phyloP scores from a whole-genome alignment of 208 protist species.

The Wallacemonas sp. region DNA sequence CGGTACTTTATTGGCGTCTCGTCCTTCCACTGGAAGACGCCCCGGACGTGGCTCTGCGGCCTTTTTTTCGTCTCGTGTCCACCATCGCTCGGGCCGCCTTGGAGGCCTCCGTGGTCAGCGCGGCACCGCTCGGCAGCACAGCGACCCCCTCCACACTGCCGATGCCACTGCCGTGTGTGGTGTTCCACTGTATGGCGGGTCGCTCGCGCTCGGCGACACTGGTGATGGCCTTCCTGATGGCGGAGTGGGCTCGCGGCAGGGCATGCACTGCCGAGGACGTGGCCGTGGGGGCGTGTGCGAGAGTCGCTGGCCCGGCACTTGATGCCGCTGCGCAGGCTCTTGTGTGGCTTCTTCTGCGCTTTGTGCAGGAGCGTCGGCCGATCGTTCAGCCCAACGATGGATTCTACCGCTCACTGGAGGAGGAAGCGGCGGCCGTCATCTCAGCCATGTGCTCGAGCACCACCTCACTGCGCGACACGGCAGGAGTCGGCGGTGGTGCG shows the following conservation, averaged over 20 bases:
- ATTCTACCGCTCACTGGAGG: slow-evolving; percentile 16
- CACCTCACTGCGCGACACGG: background rate
- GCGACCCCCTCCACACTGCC: background rate
- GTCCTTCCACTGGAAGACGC: slow-evolving; percentile 34
- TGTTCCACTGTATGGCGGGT: slow-evolving; percentile 77
- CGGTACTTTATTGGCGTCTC: slow-evolving; percentile 52
- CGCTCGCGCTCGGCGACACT: slow-evolving; percentile 67
- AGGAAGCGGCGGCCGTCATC: background rate
- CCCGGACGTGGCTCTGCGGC: slow-evolving; percentile 15
- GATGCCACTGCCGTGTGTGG: slow-evolving; percentile 31
- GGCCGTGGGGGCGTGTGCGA: no score
- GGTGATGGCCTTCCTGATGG: slow-evolving; percentile 62
- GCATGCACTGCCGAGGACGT: background rate
- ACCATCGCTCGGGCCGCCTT: slow-evolving; percentile 31
- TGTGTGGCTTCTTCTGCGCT: slow-evolving; percentile 25
- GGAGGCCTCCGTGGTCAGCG: background rate
- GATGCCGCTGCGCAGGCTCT: background rate
- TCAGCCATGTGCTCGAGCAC: background rate
- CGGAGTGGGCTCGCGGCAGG: slow-evolving; percentile 22
- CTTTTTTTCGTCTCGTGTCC: slow-evolving; percentile 27
- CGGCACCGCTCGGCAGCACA: background rate
- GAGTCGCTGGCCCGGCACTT: no score
- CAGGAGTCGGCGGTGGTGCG: no score
- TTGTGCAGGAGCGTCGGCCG: slow-evolving; percentile 30
- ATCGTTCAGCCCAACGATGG: slow-evolving; percentile 37